Evolutionary conservation across 2,329 filamentous ascomycete species (phyloP), one percentile per base, ranked within the genome.

Genomic region (Plenodomus tracheiphilus): DNA sequence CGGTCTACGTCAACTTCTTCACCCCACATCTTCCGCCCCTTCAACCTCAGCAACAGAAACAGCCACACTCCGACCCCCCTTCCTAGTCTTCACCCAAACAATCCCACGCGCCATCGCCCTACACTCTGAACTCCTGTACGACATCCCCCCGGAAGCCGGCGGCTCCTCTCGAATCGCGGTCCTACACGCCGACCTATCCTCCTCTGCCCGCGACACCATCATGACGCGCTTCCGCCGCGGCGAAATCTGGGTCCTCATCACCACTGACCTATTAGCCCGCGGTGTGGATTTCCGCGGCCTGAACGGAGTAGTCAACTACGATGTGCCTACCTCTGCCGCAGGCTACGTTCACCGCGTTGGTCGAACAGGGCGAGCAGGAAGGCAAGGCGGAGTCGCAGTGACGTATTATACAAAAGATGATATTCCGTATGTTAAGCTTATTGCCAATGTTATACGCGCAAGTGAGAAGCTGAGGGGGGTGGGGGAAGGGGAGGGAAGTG

Each of bases 321-420:
- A 99, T 71, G 91, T 97, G 8, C 94, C 94, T 0, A 90, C 87
- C n/a, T 92, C 89, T 0, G 88, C 88, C 4, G 93, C 92, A 0
- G 85, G 85, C 1, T 99, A 99, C 68, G 88, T 99, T 6, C 94
- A 99, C 74, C 89, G 94, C 10, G 91, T 94, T 0, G 94, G 94
- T 0, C 84, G 94, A 39, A 97, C 94, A 0, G 94, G 93, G 0
- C 83, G 94, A 18, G 94, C 92, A 0, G 94, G 94, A 0, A 83
- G 92, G 19, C 85, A 89, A 64, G 92, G 92, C 17, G 94, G 94
- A 40, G 83, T 96, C 3, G 92, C 91, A 0, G 87, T 99, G 1
- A 99, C 94, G 0, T 87, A 96, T 50, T 99, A 96, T 73, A 97
- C 93, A 0, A 91, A 94, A 70, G 94, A 97, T 53, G 94, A 99